Base-by-base conservation (phyloP, 208 protist species). In the Trypanosoma platydactyli region DNA sequence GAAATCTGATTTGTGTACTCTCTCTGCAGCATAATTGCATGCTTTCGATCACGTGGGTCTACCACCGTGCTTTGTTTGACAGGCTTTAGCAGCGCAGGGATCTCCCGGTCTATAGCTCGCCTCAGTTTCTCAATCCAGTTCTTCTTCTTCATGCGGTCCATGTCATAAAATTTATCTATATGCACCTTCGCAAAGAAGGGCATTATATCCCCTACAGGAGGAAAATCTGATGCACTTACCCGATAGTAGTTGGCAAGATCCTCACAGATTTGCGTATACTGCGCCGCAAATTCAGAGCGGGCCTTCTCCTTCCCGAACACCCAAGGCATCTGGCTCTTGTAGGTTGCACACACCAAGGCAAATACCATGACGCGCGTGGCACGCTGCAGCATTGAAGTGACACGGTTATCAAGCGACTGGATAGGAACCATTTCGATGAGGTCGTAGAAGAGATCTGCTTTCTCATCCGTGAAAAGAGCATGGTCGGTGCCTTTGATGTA, bases 231-330 rank as follows among this genome's bases (percentile, higher is more conserved):
- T 30, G 64, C 73, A 57, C 72, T 78, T 18, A 91, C 48, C 55
- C 78, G 72, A 62, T 83, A 90, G 56, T 75, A 78, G 57, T 62
- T 77, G 0, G 77, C 71, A n/a, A 92, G 48, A 27, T 75, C 76
- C 46, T 87, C 77, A 45, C 76, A 70, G 35, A 80, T 79, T 51
- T 80, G 62, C 22, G 64, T 59, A 60, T 86, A 83, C 41, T 90
- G 65, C 1, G 54, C 61, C 64, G 84, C 83, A 54, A 88, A 90
- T 51, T 86, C 64, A 0, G 76, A 68, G 29, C 78, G 79, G 6
- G 88, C 88, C 63, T 94, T 94, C 13, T 66, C 76, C 45, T 95
- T 96, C 22, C 95, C 93, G 63, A 98, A 93, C 4, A 97, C 57
- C 11, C 64, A 49, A 7, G 91, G 89, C 80, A 97, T 77, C 22